These are phyloP conservation scores for Elongisporangium undulatum DNA, from an alignment of 352 stramenopile genomes.

Conservation along the genomic window DNA sequence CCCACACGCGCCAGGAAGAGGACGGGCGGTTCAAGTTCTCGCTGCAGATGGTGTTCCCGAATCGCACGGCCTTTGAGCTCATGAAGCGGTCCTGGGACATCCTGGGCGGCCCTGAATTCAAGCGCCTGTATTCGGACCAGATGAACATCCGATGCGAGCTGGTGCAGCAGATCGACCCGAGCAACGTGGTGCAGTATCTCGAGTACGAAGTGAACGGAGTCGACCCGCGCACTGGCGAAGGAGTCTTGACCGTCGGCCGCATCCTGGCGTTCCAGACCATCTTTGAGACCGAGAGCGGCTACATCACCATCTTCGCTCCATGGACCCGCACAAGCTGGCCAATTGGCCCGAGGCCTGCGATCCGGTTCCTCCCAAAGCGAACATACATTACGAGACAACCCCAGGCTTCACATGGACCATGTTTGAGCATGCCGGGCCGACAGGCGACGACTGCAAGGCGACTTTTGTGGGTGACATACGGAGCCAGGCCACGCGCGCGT, in stretches of 20 bases:
- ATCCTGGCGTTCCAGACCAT: background rate
- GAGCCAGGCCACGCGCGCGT: slow-evolving; percentile 5
- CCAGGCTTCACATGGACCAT: slow-evolving; percentile 23
- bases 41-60: slow-evolving; percentile 35
- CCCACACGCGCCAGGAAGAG: slow-evolving; percentile 28
- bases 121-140: slow-evolving; percentile 20
- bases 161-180: background rate
- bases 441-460: slow-evolving; percentile 7
- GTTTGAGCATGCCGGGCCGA: slow-evolving; percentile 8
- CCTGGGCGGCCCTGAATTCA: slow-evolving; percentile 11
- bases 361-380: background rate
- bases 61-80: slow-evolving; percentile 32
- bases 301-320: background rate
- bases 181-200: slow-evolving; percentile 14
- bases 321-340: slow-evolving; percentile 3
- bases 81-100: slow-evolving; percentile 34
- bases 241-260: slow-evolving; percentile 12
- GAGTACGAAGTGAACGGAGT: slow-evolving; percentile 22
- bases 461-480: slow-evolving; percentile 21
- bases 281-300: background rate
- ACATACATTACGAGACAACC: background rate
- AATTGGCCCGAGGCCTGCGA: slow-evolving; percentile 12
- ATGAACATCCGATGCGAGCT: slow-evolving; percentile 25
- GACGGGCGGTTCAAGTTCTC: slow-evolving; percentile 38
- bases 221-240: slow-evolving; percentile 8